phyloP scores from a whole-genome alignment of 2,329 filamentous ascomycete genomes.

The Plenodomus biglobosus region DNA sequence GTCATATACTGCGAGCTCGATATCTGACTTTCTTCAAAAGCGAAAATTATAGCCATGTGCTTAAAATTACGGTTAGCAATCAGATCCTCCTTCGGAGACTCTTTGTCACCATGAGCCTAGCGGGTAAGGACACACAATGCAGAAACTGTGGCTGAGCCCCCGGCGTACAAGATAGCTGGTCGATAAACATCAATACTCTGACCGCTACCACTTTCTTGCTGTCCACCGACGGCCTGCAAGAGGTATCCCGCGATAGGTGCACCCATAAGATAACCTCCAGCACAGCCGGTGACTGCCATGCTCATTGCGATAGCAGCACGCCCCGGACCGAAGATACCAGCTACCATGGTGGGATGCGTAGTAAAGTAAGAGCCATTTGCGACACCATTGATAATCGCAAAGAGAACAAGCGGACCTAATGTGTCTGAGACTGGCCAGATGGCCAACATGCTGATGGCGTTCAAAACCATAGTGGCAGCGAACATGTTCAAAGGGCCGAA shows the following conservation, averaged over 20 bases:
- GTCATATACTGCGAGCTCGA: too few relatives aligned
- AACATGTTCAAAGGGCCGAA: conserved; percentile 39
- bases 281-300: conserved; percentile 32
- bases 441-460: conserved; percentile 32
- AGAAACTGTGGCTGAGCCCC: conserved; percentile 13
- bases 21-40: too few relatives aligned
- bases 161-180: conserved; percentile 37
- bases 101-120: conserved; percentile 2
- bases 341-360: conserved; percentile 33
- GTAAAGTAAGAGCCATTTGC: conserved; percentile 36
- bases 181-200: conserved; percentile 28
- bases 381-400: conserved; percentile 33
- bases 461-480: conserved; percentile 28
- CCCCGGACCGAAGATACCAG: conserved; percentile 31
- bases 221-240: conserved; percentile 29
- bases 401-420: conserved; percentile 27
- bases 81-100: conserved; percentile 23
- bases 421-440: conserved; percentile 36
- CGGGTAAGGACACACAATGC: conserved; percentile 21
- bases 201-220: conserved; percentile 1
- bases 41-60: too few relatives aligned
- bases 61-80: not conserved
- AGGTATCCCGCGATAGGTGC: conserved; percentile 32
- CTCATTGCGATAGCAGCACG: conserved; percentile 33
- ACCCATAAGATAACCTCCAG: conserved; percentile 31